phyloP scores from a whole-genome alignment of 1,139 yeast species.

The Blastobotrys raffinosifermentans region DNA sequence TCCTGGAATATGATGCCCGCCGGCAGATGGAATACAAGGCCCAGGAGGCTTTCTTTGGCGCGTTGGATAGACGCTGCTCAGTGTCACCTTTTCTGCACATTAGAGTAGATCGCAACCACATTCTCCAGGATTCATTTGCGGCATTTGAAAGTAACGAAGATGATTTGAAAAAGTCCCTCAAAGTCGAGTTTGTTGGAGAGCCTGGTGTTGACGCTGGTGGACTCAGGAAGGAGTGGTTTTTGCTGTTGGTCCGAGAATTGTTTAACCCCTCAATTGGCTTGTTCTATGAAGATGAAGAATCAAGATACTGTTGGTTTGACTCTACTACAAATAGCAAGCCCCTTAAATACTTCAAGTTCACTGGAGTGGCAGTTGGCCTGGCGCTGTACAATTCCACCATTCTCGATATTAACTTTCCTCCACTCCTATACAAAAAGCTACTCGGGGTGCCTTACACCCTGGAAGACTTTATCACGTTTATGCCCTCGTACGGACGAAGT shows the following conservation, averaged over 20 bases:
- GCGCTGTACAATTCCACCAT: constrained; percentile 90
- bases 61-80: constrained; percentile 56
- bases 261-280: constrained; percentile 52
- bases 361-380: constrained; percentile 82
- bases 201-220: constrained; percentile 97
- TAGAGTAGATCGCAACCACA: constrained; percentile 57
- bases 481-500: constrained; percentile 60
- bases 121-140: constrained; percentile 72
- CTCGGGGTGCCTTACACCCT: constrained; percentile 51
- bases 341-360: constrained; percentile 55
- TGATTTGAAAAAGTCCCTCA: constrained; percentile 67
- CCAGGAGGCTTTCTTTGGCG: constrained; percentile 78
- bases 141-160: constrained; percentile 51
- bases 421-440: constrained; percentile 67
- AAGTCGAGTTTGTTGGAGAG: constrained; percentile 76
- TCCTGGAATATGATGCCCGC: constrained; percentile 77
- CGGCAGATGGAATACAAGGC: constrained; percentile 82
- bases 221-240: constrained; percentile 86
- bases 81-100: constrained; percentile 65
- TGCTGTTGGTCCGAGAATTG: constrained; percentile 59
- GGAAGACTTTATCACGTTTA: constrained; percentile 59
- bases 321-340: constrained; percentile 34
- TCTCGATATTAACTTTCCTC: constrained; percentile 71
- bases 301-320: constrained; percentile 72
- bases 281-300: constrained; percentile 54